Evolutionary conservation across 2,329 filamentous ascomycete genomes (phyloP).

Genomic region (Pseudonectria buxi): DNA sequence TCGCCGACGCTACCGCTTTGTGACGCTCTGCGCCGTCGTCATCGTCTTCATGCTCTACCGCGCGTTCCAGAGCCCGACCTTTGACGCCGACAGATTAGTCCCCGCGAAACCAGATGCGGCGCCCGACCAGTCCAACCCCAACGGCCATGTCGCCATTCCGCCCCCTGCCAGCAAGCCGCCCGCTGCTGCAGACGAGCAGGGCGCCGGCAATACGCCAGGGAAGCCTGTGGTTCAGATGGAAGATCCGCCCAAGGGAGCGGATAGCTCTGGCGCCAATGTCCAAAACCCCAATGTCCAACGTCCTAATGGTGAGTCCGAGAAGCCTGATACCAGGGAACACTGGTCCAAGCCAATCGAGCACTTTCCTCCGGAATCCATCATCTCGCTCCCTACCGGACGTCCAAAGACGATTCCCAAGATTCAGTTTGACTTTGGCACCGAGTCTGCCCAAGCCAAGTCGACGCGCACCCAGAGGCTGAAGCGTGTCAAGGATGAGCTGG

Average conservation of each 20-base stretch:
- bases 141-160: constrained; percentile 5
- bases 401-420: constrained; percentile 67
- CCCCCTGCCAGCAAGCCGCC: constrained; percentile 6
- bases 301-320: constrained; percentile 7
- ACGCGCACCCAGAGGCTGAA: constrained; percentile 59
- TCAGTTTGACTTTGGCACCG: constrained; percentile 65
- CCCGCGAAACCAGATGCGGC: constrained; percentile 7
- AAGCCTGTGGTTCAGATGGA: constrained; percentile 18
- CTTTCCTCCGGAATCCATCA: constrained; percentile 67
- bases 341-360: constrained; percentile 71
- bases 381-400: constrained; percentile 65
- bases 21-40: constrained; percentile 45
- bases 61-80: constrained; percentile 36
- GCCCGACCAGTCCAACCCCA: constrained; percentile 1
- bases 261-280: constrained; percentile 12
- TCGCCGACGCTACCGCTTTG: constrained; percentile 51
- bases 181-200: neutral
- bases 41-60: constrained; percentile 50
- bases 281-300: too few relatives aligned
- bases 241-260: constrained; percentile 19
- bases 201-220: neutral
- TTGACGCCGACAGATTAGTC: constrained; percentile 11
- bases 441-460: constrained; percentile 52
- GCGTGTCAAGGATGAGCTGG: constrained; percentile 66
- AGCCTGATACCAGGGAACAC: constrained; percentile 39